Base-by-base conservation (phyloP, 139 green algal genomes). In the Chlamydomonas incerta region DNA sequence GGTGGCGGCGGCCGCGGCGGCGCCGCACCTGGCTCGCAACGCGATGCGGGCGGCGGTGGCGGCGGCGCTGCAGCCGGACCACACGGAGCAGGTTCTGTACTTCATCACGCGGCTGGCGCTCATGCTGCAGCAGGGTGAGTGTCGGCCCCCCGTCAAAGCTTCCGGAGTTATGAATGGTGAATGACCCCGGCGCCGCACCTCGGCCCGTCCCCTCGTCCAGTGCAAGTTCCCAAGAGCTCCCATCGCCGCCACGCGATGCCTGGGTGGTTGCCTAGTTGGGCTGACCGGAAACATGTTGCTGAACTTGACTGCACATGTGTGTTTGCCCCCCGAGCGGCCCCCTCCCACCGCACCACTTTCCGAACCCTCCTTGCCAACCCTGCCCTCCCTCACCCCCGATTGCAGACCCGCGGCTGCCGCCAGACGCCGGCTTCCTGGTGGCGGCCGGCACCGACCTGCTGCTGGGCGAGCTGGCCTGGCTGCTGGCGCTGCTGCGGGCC, bases 401-500 rank as follows among this genome's bases (percentile, higher is more conserved):
- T 13, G 6, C 71, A 87, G 82, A 58, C 47, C 21, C 26, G 18
- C 46, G 67, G 13, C 80, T 84, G 5, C 80, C 86, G 24, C 72
- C 63, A 10, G 87, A 90, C 57, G 62, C 70, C 21, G 80, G 87
- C 65, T 90, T 90, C 72, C 57, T 90, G 65, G 63, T 90, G 26
- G 50, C 87, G 0, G 80, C 65, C 24, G 65, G 68, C 15, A 21
- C 75, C 29, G 87, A 90, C 58, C 65, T 90, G 65, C 80, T 90
- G 65, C 73, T 87, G 58, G 81, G 87, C 5, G 87, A 90, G 81
- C 52, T 90, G 63, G 23, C 68, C 17, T 90, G 86, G 87, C 80
- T 90, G 80, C 68, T 90, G 73, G 62, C 80, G 31, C 52, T 90
- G 73, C 87, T 90, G 65, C 65, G 81, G 1, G 15, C 37, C 9